Evolutionary conservation across 371 early-diverging fungal species (phyloP).

Genomic region (Mortierella sp.): DNA sequence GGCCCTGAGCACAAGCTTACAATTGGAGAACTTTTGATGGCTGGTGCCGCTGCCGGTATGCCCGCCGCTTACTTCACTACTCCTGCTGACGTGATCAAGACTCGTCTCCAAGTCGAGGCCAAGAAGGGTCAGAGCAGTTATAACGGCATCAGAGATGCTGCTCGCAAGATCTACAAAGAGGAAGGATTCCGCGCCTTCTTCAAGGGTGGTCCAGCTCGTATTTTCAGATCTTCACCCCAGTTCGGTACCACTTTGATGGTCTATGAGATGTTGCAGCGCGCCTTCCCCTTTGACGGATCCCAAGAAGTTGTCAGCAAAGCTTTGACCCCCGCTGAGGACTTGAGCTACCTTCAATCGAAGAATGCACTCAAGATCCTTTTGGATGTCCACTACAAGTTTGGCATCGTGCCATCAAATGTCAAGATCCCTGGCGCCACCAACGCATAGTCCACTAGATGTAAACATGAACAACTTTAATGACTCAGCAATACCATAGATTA

Average conservation of each 20-base stretch:
- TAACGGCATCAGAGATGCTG: constrained; percentile 89
- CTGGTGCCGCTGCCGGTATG: constrained; percentile 98
- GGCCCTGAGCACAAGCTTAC: constrained; percentile 81
- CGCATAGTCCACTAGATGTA: background rate
- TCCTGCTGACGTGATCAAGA: constrained; percentile 99
- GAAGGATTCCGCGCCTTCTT: constrained; percentile 97
- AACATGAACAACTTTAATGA: background rate
- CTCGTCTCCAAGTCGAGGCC: constrained; percentile 98
- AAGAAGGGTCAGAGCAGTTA: constrained; percentile 92
- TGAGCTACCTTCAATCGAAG: constrained; percentile 66
- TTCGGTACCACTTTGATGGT: constrained; percentile 96
- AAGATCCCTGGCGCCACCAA: constrained; percentile 34
- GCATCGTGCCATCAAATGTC: constrained; percentile 46
- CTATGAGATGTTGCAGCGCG: constrained; percentile 91
- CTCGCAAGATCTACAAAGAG: constrained; percentile 87
- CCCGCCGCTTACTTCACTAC: constrained; percentile 99
- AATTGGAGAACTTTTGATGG: constrained; percentile 83
- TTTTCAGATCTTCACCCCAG: constrained; percentile 93
- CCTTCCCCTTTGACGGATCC: constrained; percentile 76
- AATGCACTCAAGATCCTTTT: constrained; percentile 76
- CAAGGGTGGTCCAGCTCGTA: constrained; percentile 93
- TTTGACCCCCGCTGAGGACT: constrained; percentile 43
- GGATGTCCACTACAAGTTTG: constrained; percentile 62
- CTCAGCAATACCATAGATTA: constrained; percentile 1
- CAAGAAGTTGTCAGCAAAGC: constrained; percentile 48